Evolutionary conservation across 495 filamentous ascomycete genomes (phyloP).

Genomic region (Extremus antarcticus): DNA sequence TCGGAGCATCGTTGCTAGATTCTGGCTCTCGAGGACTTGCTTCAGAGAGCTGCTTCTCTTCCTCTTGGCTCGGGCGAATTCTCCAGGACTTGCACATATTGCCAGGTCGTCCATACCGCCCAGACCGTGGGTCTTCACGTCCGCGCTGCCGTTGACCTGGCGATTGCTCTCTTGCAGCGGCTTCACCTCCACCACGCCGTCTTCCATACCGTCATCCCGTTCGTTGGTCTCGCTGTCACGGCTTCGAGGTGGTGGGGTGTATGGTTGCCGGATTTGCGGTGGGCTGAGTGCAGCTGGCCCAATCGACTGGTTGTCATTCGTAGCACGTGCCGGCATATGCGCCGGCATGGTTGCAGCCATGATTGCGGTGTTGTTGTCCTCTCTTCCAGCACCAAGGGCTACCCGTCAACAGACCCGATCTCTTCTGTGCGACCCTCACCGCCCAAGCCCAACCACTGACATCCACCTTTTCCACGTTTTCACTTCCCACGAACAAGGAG

Average conservation of each 20-base stretch:
- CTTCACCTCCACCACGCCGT: not conserved
- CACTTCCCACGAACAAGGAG: no score
- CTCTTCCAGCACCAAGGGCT: no score
- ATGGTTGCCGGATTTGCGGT: slow-evolving; percentile 7
- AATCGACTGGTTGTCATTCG: not conserved
- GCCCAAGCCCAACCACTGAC: no score
- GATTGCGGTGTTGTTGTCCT: not conserved
- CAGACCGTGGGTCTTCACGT: not conserved
- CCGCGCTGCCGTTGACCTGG: not conserved
- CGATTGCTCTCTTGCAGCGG: not conserved
- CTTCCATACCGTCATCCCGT: not conserved
- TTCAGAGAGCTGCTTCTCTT: not conserved
- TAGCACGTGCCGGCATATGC: not conserved
- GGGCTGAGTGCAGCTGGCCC: slow-evolving; percentile 1
- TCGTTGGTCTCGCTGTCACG: not conserved
- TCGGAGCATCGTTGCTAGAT: slow-evolving; percentile 13
- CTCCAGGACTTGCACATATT: not conserved
- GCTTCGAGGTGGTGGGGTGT: not conserved
- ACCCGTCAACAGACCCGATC: no score
- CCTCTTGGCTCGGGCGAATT: not conserved
- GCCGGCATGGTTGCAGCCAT: not conserved
- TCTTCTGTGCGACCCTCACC: no score
- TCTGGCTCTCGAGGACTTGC: not conserved
- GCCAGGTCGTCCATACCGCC: not conserved
- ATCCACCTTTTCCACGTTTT: no score